Base-by-base conservation (phyloP, 1,284 basidiomycete genomes). In the Malassezia japonica region DNA sequence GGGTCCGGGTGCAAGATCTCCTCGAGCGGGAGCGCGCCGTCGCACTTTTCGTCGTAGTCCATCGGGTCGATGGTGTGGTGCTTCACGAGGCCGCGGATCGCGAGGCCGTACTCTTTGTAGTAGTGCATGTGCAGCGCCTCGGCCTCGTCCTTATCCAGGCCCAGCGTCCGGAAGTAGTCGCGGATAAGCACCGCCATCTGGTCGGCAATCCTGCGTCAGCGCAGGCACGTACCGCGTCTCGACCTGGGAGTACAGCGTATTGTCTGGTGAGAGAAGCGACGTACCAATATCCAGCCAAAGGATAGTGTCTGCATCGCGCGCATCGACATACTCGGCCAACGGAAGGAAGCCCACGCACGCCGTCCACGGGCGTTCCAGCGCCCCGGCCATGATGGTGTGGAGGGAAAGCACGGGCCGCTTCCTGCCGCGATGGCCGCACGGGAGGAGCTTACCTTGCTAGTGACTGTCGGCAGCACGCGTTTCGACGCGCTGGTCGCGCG, bases 1-100 rank as follows among this genome's bases (percentile, higher is more conserved):
- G 81, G 79, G 64, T 84, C 78, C 12, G 83, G 85, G 25, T 78
- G 77, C 56, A 91, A 81, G 75, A 86, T 82, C 1, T 83, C 78
- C 64, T 91, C 87, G 9, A 91, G 77, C 3, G 87, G 87, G 13
- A 91, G 76, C 13, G 84, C 81, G 4, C 83, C 83, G 61, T 91
- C 87, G 72, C 86, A 90, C 73, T 85, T 82, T 48, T 75, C 76
- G 75, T 91, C 85, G 69, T 89, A 91, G 67, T 90, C 87, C 48
- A 90, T 73, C 7, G 86, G 84, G 72, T 91, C 87, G 66, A 89
- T 82, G 54, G 82, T 74, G 64, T 90, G 85, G 73, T 91, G 84
- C 45, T 79, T 79, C 27, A 82, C 80, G 28, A 91, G 78, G 12
- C 87, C 87, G 25, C 87, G 80, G 25, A 91, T 76, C n/a, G 87